Percentiles rank a stretch among this genome's conserved stretches.
These are phyloP conservation scores for Beauveria medogensis DNA, from an alignment of 2,329 filamentous ascomycete species.

Conservation along the genomic window DNA sequence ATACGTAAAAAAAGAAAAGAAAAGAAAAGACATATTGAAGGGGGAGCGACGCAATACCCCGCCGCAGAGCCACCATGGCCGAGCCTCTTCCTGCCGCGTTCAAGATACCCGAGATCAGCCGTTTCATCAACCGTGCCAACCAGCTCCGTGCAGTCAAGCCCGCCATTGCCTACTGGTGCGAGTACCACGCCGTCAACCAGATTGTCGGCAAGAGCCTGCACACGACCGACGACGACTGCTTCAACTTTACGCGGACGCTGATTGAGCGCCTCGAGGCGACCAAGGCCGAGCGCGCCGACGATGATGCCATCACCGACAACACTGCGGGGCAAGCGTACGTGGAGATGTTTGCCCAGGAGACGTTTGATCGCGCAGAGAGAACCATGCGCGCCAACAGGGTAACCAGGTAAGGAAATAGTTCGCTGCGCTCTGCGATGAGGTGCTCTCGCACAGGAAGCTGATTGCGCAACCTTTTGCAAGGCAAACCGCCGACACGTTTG, in stretches of 20 bases:
- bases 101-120: conserved; percentile 71
- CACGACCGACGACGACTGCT: conserved; percentile 66
- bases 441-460: not conserved
- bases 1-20: too few relatives aligned
- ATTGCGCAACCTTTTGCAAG: conserved; percentile 31
- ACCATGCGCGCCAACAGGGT: conserved; percentile 77
- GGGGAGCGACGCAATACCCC: not conserved
- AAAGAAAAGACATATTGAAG: not conserved
- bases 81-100: conserved; percentile 41
- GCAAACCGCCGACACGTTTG: conserved; percentile 89
- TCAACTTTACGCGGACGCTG: conserved; percentile 69
- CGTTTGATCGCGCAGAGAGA: conserved; percentile 75
- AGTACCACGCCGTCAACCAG: conserved; percentile 89
- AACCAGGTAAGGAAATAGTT: conserved; percentile 49
- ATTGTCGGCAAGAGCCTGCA: conserved; percentile 79
- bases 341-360: conserved; percentile 86
- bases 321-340: conserved; percentile 82
- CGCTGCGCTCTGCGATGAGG: not conserved
- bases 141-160: conserved; percentile 83
- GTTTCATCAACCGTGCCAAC: conserved; percentile 73
- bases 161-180: conserved; percentile 89
- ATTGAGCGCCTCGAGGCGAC: conserved; percentile 80
- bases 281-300: conserved; percentile 55
- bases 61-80: conserved; percentile 49
- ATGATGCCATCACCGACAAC: conserved; percentile 82